Evolutionary conservation across 345 rosid species (phyloP), one percentile per base, ranked within the genome.

Genomic region (Passiflora organensis): DNA sequence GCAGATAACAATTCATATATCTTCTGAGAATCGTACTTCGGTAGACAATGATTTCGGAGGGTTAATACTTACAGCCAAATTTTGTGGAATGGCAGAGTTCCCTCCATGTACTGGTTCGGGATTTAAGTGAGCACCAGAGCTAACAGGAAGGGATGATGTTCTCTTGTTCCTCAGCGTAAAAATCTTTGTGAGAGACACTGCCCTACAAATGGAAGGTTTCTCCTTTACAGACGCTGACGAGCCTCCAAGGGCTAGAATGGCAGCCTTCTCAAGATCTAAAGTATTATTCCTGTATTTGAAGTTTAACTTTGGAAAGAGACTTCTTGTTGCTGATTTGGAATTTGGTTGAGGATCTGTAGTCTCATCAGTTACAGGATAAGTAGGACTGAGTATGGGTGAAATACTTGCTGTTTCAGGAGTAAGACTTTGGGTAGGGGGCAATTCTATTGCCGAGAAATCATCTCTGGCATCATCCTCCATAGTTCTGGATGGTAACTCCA

Each of bases 31-130:
- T n/a, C n/a, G n/a, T n/a, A n/a, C n/a, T n/a, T n/a, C n/a, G n/a
- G n/a, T n/a, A n/a, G n/a, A n/a, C n/a, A n/a, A n/a, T n/a, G n/a
- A n/a, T 38, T 20, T 16, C 20, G 34, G 4, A 48, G 12, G 34
- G 12, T 19, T 45, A 8, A 46, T 58, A 72, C 83, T 82, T 57
- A 74, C 86, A 56, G 48, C 67, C 70, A 63, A 71, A 76, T 56
- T 70, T 55, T 65, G 66, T 14, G 49, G 77, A 70, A 78, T 78
- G 59, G 22, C 51, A 15, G 60, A 61, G 53, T 60, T 58, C 50
- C 84, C 74, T 55, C 94, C 96, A 56, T 91, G 95, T 53, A 19
- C 70, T n/a, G 98, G 88, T 80, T 78, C 98, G 0, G 95, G 98
- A 69, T 86, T 88, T n/a, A 95, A 91, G 69, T 77, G 94, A 58